phyloP scores from a whole-genome alignment of 371 early-diverging fungal species.

The Amoeboradix gromovi region DNA sequence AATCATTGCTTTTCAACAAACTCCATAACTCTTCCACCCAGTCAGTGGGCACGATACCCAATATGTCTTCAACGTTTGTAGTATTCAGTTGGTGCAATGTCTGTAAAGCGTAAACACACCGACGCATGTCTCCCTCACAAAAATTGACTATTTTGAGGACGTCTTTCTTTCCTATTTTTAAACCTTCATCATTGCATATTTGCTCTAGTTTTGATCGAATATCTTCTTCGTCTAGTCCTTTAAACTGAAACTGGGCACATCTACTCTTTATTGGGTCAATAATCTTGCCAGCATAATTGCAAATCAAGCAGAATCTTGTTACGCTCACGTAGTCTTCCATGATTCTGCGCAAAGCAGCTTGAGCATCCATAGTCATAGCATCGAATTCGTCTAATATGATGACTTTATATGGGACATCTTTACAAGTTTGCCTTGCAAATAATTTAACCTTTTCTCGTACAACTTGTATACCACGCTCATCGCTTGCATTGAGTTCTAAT shows the following conservation, averaged over 20 bases:
- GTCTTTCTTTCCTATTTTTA: constrained; percentile 19
- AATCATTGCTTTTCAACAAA: too few relatives aligned
- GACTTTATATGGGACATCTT: constrained; percentile 61
- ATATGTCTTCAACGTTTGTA: too few relatives aligned
- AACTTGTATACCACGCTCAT: constrained; percentile 91
- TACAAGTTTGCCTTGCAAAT: constrained; percentile 55
- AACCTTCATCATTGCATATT: constrained; percentile 35
- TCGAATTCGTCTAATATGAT: constrained; percentile 98
- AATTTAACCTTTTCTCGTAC: constrained; percentile 85
- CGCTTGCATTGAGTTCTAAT: constrained; percentile 94
- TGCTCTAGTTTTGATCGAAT: constrained; percentile 21
- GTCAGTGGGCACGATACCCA: too few relatives aligned
- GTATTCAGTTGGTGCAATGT: too few relatives aligned
- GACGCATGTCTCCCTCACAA: too few relatives aligned
- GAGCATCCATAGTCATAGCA: constrained; percentile 94
- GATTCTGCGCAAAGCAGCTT: constrained; percentile 86
- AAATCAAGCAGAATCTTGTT: constrained; percentile 90
- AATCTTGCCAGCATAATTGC: constrained; percentile 84
- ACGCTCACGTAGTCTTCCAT: constrained; percentile 89
- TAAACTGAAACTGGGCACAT: constrained; percentile 85
- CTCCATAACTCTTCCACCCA: too few relatives aligned
- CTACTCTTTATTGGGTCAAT: constrained; percentile 82
- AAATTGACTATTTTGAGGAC: too few relatives aligned
- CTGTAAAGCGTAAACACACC: too few relatives aligned
- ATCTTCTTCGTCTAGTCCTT: constrained; percentile 27